Evolutionary conservation across 805 yeast genomes (phyloP).

Genomic region (Kodamaea kaohsiungensis): DNA sequence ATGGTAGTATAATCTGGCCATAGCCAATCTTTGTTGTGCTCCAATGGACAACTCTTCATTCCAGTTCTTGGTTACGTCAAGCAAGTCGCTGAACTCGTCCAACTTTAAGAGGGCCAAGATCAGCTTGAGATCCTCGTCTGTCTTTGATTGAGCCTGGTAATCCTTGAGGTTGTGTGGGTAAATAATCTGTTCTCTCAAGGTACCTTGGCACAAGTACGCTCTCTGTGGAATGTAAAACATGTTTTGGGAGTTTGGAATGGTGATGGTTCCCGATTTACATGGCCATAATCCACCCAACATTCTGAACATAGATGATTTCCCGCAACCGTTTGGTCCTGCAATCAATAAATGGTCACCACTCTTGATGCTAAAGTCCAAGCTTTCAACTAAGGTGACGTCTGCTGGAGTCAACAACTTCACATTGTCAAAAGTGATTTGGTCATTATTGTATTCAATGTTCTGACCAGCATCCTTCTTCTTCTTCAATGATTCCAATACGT

Average conservation of each 20-base stretch:
- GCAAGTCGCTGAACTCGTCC: conserved; percentile 47
- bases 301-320: conserved; percentile 89
- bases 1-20: conserved; percentile 91
- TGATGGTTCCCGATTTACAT: conserved; percentile 56
- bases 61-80: conserved; percentile 74
- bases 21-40: conserved; percentile 89
- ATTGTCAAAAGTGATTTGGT: conserved; percentile 67
- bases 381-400: conserved; percentile 67
- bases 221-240: conserved; percentile 91
- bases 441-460: conserved; percentile 35
- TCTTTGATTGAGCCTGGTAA: conserved; percentile 43
- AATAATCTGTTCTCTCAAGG: conserved; percentile 83
- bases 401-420: conserved; percentile 88
- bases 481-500: conserved; percentile 49
- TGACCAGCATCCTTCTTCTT: conserved; percentile 12
- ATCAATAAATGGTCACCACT: conserved; percentile 84
- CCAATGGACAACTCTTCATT: conserved; percentile 86
- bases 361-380: conserved; percentile 68
- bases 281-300: conserved; percentile 95
- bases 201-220: conserved; percentile 80
- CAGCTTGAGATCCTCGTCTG: conserved; percentile 51
- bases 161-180: conserved; percentile 77
- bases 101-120: conserved; percentile 60
- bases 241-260: conserved; percentile 63
- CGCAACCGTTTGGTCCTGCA: conserved; percentile 96